Conservation (phyloP, 1,284 basidiomycete species). For the Puccinia coronata region DNA sequence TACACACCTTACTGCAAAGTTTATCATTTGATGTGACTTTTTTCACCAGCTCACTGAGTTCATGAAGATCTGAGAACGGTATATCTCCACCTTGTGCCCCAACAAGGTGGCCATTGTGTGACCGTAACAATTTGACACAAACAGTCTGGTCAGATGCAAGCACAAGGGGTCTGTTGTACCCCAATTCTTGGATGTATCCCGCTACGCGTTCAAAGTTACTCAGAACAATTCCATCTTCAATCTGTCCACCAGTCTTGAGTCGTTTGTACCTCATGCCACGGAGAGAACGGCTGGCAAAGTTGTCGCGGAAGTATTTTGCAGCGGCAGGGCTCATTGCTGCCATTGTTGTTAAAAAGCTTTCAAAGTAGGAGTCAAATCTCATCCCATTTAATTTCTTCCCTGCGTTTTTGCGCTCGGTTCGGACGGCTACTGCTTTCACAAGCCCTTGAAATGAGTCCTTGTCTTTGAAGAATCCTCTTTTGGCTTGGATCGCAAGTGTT, state of each 20-base stretch:
- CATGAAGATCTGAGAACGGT: background rate
- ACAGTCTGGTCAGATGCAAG: conserved; percentile 14
- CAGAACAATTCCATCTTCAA: conserved; percentile 8
- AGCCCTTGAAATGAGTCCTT: conserved; percentile 19
- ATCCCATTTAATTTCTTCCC: conserved; percentile 12
- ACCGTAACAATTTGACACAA: conserved; percentile 12
- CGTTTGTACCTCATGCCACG: background rate
- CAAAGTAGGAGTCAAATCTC: conserved; percentile 3
- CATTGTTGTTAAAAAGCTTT: conserved; percentile 25
- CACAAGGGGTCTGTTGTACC: conserved; percentile 8
- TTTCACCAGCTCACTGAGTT: conserved; percentile 1
- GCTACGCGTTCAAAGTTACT: conserved; percentile 17
- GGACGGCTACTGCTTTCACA: background rate
- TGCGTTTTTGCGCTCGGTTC: conserved; percentile 5
- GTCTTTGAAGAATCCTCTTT: background rate
- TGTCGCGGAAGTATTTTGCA: background rate
- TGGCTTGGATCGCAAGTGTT: background rate
- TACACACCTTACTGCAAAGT: conserved; percentile 24
- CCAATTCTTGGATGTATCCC: background rate
- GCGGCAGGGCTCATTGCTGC: conserved; percentile 23
- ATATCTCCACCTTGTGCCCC: conserved; percentile 35
- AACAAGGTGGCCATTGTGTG: conserved; percentile 5
- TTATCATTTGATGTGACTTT: background rate
- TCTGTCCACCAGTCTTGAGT: conserved; percentile 4
- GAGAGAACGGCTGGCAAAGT: background rate